phyloP scores from a whole-genome alignment of 495 filamentous ascomycete genomes.

The Evansstolkia leycettana region DNA sequence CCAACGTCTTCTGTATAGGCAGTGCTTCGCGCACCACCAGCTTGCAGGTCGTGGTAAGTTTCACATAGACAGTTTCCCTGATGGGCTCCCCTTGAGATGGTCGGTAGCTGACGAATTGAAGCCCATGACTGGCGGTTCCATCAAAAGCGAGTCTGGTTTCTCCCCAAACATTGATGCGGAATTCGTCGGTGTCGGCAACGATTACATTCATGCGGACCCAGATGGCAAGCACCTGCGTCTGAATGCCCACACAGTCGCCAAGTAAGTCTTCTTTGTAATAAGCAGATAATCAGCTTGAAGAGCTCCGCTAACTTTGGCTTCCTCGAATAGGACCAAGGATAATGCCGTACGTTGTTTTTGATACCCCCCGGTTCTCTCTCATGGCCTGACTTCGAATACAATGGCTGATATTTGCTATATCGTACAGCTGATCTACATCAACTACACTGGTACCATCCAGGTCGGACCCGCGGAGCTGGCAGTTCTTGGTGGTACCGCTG shows the following conservation, averaged over 20 bases:
- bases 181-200: constrained; percentile 34
- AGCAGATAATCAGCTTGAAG: background rate
- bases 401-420: background rate
- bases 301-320: background rate
- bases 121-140: constrained; percentile 32
- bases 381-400: background rate
- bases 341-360: constrained; percentile 11
- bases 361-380: too few relatives aligned
- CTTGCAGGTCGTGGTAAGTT: constrained; percentile 15
- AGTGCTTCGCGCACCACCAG: constrained; percentile 10
- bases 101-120: constrained; percentile 4
- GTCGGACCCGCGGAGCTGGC: constrained; percentile 22
- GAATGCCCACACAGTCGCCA: constrained; percentile 35
- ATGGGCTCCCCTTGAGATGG: background rate
- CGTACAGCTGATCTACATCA: constrained; percentile 27
- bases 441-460: constrained; percentile 37
- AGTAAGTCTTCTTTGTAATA: constrained; percentile 13
- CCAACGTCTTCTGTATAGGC: constrained; percentile 1
- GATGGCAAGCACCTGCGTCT: constrained; percentile 36
- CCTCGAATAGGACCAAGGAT: constrained; percentile 14
- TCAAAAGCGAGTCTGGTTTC: constrained; percentile 29
- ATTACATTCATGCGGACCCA: constrained; percentile 39
- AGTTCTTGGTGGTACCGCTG: constrained; percentile 30
- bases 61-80: background rate
- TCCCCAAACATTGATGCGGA: constrained; percentile 31